Evolutionary conservation across 75 land plant genomes (phyloP).

Genomic region (Picea sitchensis): DNA sequence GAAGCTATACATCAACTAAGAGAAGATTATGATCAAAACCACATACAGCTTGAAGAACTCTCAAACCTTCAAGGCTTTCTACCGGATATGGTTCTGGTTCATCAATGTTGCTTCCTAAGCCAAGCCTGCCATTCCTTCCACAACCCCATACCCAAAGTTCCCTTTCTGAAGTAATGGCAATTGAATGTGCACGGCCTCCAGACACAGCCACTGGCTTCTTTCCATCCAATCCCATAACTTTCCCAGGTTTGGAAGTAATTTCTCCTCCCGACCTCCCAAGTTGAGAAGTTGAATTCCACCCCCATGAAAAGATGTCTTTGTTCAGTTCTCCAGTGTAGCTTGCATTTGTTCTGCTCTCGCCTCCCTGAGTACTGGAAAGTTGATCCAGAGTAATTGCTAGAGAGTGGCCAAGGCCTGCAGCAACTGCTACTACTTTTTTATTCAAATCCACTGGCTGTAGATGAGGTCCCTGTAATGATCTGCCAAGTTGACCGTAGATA

Average conservation of each 20-base stretch:
- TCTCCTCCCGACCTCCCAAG: slow-evolving; percentile 62
- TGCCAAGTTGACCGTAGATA: slow-evolving; percentile 81
- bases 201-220: slow-evolving; percentile 39
- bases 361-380: slow-evolving; percentile 7
- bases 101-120: slow-evolving; percentile 78
- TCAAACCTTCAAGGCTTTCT: slow-evolving; percentile 42
- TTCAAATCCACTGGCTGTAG: slow-evolving; percentile 26
- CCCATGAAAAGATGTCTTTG: slow-evolving; percentile 62
- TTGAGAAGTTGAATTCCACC: slow-evolving; percentile 83
- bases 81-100: slow-evolving; percentile 64
- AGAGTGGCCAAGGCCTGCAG: slow-evolving; percentile 93
- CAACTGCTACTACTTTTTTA: slow-evolving; percentile 28
- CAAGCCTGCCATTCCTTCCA: slow-evolving; percentile 92
- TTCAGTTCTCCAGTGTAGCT: neutral
- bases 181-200: slow-evolving; percentile 90
- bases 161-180: slow-evolving; percentile 62
- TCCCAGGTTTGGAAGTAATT: slow-evolving; percentile 24
- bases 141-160: slow-evolving; percentile 91
- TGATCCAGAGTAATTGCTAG: slow-evolving; percentile 45
- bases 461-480: slow-evolving; percentile 28
- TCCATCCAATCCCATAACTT: slow-evolving; percentile 49
- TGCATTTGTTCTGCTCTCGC: neutral
- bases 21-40: slow-evolving; percentile 89
- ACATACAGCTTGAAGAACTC: slow-evolving; percentile 59
- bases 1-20: slow-evolving; percentile 24